Evolutionary conservation across 345 rosid species (phyloP).

Genomic region (Eutrema japonicum): DNA sequence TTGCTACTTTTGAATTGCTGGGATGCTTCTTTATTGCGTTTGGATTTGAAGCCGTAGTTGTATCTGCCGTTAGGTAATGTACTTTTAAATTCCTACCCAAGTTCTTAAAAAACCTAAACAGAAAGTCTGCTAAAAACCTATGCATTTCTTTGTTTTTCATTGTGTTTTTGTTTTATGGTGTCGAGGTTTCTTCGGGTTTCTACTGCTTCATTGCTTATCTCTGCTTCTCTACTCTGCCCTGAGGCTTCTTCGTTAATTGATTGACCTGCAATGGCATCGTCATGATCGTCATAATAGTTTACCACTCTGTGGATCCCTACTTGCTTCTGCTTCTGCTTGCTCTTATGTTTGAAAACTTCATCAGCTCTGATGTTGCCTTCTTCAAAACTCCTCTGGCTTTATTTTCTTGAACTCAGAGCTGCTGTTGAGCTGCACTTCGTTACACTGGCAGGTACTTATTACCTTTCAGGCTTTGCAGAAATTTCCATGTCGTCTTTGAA

Average conservation of each 20-base stretch:
- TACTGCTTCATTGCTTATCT: slow-evolving; percentile 83
- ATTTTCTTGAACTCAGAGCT: slow-evolving; percentile 6
- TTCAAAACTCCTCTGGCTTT: slow-evolving; percentile 11
- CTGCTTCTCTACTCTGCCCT: slow-evolving; percentile 45
- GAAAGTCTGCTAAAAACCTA: slow-evolving; percentile 13
- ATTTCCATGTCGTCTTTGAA: background rate
- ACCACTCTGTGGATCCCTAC: slow-evolving; percentile 1
- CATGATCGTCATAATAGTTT: background rate
- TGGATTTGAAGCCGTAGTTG: slow-evolving; percentile 47
- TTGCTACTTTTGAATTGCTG: slow-evolving; percentile 58
- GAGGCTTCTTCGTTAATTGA: slow-evolving; percentile 27
- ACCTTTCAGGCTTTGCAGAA: slow-evolving; percentile 1
- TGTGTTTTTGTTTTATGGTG: slow-evolving; percentile 63
- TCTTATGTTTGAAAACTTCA: slow-evolving; percentile 35
- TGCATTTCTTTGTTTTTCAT: slow-evolving; percentile 7
- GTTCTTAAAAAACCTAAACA: slow-evolving; percentile 28
- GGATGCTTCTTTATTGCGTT: slow-evolving; percentile 53
- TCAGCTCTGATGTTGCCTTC: slow-evolving; percentile 22
- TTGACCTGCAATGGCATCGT: slow-evolving; percentile 26
- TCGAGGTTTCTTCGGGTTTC: slow-evolving; percentile 92
- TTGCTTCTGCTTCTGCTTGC: slow-evolving; percentile 20
- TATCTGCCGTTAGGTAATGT: slow-evolving; percentile 47
- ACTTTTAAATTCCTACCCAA: slow-evolving; percentile 41
- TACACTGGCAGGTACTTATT: slow-evolving; percentile 17
- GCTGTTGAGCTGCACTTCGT: background rate